Evolutionary conservation across 768 basidiomycete genomes (phyloP).

Genomic region (Amanita brunnescens): DNA sequence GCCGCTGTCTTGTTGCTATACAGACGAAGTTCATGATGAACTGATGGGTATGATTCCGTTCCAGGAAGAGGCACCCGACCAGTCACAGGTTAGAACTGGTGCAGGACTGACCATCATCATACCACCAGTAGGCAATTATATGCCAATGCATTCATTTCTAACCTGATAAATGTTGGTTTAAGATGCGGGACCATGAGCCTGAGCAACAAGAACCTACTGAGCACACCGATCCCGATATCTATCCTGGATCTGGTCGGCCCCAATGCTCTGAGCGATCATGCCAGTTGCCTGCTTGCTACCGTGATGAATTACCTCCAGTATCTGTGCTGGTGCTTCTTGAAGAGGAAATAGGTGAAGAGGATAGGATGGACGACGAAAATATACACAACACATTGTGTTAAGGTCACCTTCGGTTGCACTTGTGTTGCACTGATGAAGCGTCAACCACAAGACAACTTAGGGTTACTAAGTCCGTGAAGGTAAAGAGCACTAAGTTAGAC

Average conservation of each 20-base stretch:
- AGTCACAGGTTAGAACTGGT: too few species aligned
- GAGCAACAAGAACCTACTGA: not conserved
- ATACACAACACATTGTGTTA: too few species aligned
- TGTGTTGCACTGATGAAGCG: too few species aligned
- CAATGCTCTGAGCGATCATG: not conserved
- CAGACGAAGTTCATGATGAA: not conserved
- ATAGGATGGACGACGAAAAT: slow-evolving; percentile 1
- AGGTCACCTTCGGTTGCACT: too few species aligned
- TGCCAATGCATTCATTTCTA: too few species aligned
- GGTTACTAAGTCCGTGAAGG: too few species aligned
- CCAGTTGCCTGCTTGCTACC: slow-evolving; percentile 1
- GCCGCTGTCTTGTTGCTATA: not conserved
- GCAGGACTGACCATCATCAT: not conserved
- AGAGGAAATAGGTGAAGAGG: not conserved
- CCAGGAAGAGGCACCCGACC: not conserved
- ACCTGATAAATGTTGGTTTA: not conserved
- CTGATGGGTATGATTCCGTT: too few species aligned
- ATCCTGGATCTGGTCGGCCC: not conserved
- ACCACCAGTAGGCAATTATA: not conserved
- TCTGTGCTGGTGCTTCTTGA: not conserved
- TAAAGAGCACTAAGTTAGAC: too few species aligned
- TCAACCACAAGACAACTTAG: too few species aligned
- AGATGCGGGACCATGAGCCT: not conserved
- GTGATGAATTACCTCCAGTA: slow-evolving; percentile 1
- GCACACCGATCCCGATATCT: not conserved